A percentile compares a stretch with the other conserved stretches of the same genome.
These are phyloP conservation scores for Chaetomidium leptoderma DNA, from an alignment of 495 filamentous ascomycete species.

Conservation along the genomic window DNA sequence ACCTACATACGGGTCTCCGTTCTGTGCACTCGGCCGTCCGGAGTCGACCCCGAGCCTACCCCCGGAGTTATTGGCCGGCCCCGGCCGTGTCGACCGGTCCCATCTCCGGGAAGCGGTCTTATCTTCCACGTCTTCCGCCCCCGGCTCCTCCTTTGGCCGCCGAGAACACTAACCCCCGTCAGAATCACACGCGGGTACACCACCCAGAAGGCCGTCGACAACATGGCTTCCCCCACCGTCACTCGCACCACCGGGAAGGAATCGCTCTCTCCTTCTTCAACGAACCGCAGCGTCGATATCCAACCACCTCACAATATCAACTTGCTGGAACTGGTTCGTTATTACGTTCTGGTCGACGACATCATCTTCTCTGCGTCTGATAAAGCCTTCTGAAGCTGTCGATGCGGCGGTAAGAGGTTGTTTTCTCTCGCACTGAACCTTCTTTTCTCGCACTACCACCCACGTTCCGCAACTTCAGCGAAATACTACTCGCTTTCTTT, in stretches of 20 bases:
- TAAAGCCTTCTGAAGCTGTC: not conserved
- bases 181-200: not conserved
- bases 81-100: not conserved
- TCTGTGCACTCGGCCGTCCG: not conserved
- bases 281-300: not conserved
- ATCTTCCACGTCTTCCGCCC: not conserved
- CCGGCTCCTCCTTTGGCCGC: not conserved
- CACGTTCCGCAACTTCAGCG: not conserved
- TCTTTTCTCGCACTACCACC: not conserved
- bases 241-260: slow-evolving; percentile 4
- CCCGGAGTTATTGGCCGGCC: no score
- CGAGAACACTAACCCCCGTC: not conserved
- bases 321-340: not conserved
- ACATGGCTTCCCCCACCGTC: slow-evolving; percentile 16
- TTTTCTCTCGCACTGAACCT: not conserved
- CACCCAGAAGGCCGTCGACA: not conserved
- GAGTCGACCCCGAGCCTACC: no score
- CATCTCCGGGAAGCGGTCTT: not conserved
- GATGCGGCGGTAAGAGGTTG: not conserved
- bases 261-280: not conserved
- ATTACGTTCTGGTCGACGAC: not conserved
- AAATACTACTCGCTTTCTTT: not conserved
- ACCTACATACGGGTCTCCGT: not conserved
- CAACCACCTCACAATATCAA: not conserved
- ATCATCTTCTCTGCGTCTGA: not conserved